phyloP scores from a whole-genome alignment of 208 protist species.

The Leishmania braziliensis region DNA sequence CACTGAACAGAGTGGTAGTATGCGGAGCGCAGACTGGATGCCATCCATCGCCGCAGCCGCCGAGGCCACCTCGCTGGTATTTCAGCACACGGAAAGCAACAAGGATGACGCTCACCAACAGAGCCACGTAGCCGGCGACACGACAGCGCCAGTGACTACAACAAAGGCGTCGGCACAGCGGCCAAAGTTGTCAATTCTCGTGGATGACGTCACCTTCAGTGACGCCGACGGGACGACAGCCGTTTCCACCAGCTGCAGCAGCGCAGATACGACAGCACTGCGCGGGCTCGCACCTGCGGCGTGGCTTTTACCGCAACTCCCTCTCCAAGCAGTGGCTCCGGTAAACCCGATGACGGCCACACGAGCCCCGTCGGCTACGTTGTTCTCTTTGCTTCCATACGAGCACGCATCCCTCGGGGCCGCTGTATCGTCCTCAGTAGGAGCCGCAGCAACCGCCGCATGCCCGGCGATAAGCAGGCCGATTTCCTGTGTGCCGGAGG shows the following conservation, averaged over 20 bases:
- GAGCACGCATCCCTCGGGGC: neutral
- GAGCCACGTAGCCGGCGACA: neutral
- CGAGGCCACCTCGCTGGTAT: neutral
- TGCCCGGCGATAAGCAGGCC: conserved; percentile 4
- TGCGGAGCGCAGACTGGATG: neutral
- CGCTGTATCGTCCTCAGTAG: neutral
- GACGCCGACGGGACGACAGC: neutral
- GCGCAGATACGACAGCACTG: neutral
- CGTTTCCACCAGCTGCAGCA: neutral
- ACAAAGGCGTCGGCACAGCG: neutral
- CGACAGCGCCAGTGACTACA: neutral
- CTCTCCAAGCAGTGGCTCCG: conserved; percentile 5
- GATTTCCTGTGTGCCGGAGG: conserved; percentile 12
- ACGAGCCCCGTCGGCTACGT: neutral
- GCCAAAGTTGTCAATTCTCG: conserved; percentile 17
- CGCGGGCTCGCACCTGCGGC: neutral
- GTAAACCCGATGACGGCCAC: neutral
- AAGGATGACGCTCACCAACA: neutral
- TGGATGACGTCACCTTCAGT: conserved; percentile 6
- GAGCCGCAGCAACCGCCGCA: neutral
- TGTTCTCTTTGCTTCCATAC: neutral
- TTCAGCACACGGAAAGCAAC: neutral
- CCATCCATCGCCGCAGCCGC: conserved; percentile 7
- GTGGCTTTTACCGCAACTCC: conserved; percentile 21
- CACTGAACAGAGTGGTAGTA: neutral